phyloP scores from a whole-genome alignment of 129 eudicot genomes.

The Ambrosia artemisiifolia region DNA sequence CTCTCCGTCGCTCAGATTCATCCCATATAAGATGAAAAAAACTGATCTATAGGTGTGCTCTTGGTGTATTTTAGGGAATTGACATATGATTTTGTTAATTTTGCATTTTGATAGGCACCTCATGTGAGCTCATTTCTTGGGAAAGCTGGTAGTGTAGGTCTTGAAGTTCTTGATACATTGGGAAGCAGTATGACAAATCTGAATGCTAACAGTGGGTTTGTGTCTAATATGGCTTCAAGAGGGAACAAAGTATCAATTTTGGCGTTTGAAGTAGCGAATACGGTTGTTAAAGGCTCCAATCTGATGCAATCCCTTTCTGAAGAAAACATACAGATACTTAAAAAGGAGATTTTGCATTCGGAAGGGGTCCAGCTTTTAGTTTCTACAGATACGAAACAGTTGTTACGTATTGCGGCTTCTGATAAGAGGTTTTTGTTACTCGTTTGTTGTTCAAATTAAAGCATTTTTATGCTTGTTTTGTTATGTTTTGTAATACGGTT shows the following conservation, averaged over 20 bases:
- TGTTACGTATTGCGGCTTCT: conserved; percentile 68
- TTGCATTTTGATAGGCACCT: conserved; percentile 44
- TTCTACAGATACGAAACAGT: conserved; percentile 68
- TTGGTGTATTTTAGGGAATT: no score
- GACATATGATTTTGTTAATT: neutral
- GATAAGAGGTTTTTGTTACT: conserved; percentile 63
- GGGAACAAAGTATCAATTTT: conserved; percentile 67
- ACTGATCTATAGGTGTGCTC: no score
- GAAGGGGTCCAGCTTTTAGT: conserved; percentile 72
- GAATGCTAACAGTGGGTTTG: conserved; percentile 67
- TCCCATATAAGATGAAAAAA: no score
- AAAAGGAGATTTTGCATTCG: conserved; percentile 58
- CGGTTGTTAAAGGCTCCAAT: conserved; percentile 69
- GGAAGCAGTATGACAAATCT: conserved; percentile 86
- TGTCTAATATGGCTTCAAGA: conserved; percentile 61
- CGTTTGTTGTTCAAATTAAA: conserved; percentile 14
- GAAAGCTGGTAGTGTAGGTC: conserved; percentile 70
- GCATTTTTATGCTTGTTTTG: conserved; percentile 17
- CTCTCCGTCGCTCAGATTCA: no score
- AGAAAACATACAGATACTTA: conserved; percentile 53
- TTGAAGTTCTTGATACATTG: conserved; percentile 73
- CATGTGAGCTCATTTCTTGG: conserved; percentile 76
- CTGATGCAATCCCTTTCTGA: conserved; percentile 74
- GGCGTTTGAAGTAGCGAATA: conserved; percentile 93
- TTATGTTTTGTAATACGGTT: neutral